Percentiles rank a stretch among this genome's conserved stretches.
phyloP scores from a whole-genome alignment of 768 basidiomycete species.

The Lyophyllum shimeji region DNA sequence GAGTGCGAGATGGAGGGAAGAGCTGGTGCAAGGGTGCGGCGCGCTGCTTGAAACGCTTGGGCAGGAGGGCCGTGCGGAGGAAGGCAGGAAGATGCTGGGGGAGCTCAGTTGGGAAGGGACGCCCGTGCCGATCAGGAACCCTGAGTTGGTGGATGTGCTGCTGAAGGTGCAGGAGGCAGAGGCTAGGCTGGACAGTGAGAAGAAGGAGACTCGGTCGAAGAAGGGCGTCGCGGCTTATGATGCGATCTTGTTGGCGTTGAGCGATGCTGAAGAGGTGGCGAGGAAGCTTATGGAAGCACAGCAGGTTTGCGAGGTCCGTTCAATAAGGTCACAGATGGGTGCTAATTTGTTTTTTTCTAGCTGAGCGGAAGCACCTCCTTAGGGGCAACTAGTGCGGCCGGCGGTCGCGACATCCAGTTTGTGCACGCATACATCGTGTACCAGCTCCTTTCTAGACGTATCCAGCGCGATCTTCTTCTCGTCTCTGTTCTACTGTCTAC shows the following conservation, averaged over 20 bases:
- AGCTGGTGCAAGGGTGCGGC: slow-evolving; percentile 66
- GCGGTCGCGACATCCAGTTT: slow-evolving; percentile 74
- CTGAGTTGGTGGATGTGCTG: slow-evolving; percentile 87
- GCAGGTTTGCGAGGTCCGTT: slow-evolving; percentile 47
- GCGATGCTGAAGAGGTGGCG: slow-evolving; percentile 87
- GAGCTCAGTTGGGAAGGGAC: slow-evolving; percentile 78
- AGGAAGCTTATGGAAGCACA: slow-evolving; percentile 82
- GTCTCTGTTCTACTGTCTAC: slow-evolving; percentile 61
- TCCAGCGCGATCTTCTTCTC: slow-evolving; percentile 85
- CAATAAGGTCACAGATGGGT: background rate
- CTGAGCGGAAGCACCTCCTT: slow-evolving; percentile 39
- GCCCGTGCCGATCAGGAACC: slow-evolving; percentile 82
- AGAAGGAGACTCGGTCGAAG: slow-evolving; percentile 48
- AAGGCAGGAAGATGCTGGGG: slow-evolving; percentile 53
- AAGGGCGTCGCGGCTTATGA: slow-evolving; percentile 86
- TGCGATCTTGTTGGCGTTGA: slow-evolving; percentile 76
- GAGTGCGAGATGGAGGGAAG: slow-evolving; percentile 51
- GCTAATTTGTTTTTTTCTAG: slow-evolving; percentile 21
- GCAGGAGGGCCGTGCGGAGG: slow-evolving; percentile 37
- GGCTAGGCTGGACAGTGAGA: slow-evolving; percentile 44
- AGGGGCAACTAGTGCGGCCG: slow-evolving; percentile 32
- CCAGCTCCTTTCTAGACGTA: slow-evolving; percentile 83
- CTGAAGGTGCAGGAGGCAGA: slow-evolving; percentile 82
- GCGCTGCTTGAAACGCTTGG: slow-evolving; percentile 51
- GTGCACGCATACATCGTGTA: slow-evolving; percentile 87